phyloP scores from a whole-genome alignment of 106 monocot species.

The Platanthera guangdongensis region DNA sequence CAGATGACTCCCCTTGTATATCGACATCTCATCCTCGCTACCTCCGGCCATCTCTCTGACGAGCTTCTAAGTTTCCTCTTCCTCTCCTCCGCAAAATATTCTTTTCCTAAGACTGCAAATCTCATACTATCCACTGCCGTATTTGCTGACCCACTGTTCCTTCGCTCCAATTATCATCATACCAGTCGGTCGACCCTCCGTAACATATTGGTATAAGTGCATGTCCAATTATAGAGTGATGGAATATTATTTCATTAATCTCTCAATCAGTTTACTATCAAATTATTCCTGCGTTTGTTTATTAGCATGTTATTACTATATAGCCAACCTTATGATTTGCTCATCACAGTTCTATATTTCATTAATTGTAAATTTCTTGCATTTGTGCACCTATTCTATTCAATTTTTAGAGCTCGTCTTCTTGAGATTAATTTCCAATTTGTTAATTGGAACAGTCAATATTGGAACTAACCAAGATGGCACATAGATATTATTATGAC shows the following conservation, averaged over 20 bases:
- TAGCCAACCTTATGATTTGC: background rate
- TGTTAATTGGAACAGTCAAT: slow-evolving; percentile 33
- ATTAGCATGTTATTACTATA: background rate
- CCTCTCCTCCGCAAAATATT: too few species aligned
- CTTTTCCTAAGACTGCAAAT: too few species aligned
- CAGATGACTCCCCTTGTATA: too few species aligned
- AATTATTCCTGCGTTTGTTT: background rate
- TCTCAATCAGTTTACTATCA: background rate
- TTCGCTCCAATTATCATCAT: too few species aligned
- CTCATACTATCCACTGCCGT: too few species aligned
- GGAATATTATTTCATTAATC: background rate
- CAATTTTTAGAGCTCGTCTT: background rate
- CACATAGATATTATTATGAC: slow-evolving; percentile 66
- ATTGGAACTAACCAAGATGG: slow-evolving; percentile 61
- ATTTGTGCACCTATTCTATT: background rate
- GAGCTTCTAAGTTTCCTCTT: too few species aligned
- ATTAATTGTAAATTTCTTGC: background rate
- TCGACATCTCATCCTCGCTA: too few species aligned
- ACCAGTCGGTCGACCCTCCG: too few species aligned
- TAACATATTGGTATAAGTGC: too few species aligned
- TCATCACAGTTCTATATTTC: background rate
- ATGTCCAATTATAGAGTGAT: background rate
- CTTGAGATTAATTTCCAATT: background rate
- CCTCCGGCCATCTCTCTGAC: too few species aligned
- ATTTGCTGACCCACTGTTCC: too few species aligned